phyloP scores from a whole-genome alignment of 192 early-diverging fungal genomes.

The Coemansia sp. region DNA sequence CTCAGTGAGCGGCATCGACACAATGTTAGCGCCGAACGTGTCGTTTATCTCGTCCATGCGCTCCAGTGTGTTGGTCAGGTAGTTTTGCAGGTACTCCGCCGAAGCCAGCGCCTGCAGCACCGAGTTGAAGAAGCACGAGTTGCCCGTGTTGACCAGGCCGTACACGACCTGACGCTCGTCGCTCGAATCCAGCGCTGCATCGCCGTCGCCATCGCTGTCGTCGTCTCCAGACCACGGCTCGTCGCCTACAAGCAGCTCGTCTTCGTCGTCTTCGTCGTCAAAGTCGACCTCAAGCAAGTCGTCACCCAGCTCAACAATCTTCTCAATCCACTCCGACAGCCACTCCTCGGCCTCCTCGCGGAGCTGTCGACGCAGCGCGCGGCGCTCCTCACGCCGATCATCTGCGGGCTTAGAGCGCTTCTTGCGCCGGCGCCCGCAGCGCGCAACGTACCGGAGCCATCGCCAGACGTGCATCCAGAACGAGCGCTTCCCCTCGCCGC shows the following conservation, averaged over 20 bases:
- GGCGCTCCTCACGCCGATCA: constrained; percentile 41
- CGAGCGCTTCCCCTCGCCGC: constrained; percentile 14
- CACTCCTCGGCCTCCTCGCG: constrained; percentile 50
- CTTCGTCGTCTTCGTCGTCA: constrained; percentile 44
- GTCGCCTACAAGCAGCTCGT: constrained; percentile 23
- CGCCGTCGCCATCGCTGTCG: constrained; percentile 13
- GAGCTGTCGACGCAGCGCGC: constrained; percentile 40
- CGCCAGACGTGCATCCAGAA: constrained; percentile 32
- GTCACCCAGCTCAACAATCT: constrained; percentile 49
- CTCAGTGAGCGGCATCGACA: constrained; percentile 52
- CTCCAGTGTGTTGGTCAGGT: constrained; percentile 45
- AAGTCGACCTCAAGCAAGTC: constrained; percentile 37
- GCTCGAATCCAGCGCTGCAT: neutral
- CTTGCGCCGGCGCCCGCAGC: constrained; percentile 46
- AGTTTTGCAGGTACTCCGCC: constrained; percentile 47
- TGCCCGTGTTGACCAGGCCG: constrained; percentile 85
- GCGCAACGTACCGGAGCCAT: constrained; percentile 40
- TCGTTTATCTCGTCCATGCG: constrained; percentile 51
- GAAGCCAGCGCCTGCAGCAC: constrained; percentile 73
- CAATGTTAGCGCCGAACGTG: constrained; percentile 1
- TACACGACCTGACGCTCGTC: constrained; percentile 52
- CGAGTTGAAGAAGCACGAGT: constrained; percentile 92
- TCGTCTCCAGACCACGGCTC: constrained; percentile 33
- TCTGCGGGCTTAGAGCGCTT: constrained; percentile 23
- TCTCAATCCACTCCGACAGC: constrained; percentile 40